Conservation (phyloP, 768 basidiomycete genomes). For the Flagelloscypha sp. region DNA sequence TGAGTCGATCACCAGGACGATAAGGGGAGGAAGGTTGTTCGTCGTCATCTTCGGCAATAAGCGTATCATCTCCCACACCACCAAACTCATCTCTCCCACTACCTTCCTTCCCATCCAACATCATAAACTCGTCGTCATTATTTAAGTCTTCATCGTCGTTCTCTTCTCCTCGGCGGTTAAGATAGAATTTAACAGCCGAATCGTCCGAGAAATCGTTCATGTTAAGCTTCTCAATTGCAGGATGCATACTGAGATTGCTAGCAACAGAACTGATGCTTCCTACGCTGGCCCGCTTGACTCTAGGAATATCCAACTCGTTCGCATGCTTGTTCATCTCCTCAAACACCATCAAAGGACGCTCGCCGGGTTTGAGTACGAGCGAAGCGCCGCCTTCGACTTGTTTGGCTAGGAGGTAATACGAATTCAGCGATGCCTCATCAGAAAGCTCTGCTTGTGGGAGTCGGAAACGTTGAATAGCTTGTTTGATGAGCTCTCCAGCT, state of each 20-base stretch:
- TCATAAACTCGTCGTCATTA: conserved; percentile 35
- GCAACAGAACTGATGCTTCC: conserved; percentile 92
- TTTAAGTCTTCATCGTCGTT: conserved; percentile 29
- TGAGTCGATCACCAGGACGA: no score
- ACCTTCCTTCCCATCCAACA: conserved; percentile 27
- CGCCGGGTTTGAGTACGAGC: conserved; percentile 59
- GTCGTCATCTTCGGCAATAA: conserved; percentile 27
- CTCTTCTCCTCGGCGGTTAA: conserved; percentile 52
- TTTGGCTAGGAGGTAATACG: conserved; percentile 88
- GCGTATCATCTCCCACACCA: conserved; percentile 33
- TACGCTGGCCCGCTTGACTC: conserved; percentile 88
- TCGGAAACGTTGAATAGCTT: conserved; percentile 92
- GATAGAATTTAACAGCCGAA: conserved; percentile 92
- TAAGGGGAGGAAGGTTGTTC: no score
- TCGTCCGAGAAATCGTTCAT: conserved; percentile 99
- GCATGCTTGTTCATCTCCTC: conserved; percentile 77
- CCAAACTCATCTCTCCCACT: conserved; percentile 9
- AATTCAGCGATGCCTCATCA: conserved; percentile 39
- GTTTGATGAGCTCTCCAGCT: conserved; percentile 74
- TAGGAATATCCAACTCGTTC: conserved; percentile 70
- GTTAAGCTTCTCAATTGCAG: conserved; percentile 86
- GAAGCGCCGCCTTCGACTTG: conserved; percentile 86
- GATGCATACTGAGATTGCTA: conserved; percentile 89
- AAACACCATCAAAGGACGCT: conserved; percentile 85
- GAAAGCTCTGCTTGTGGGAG: conserved; percentile 55